Percentiles rank a stretch among this genome's conserved stretches.
phyloP scores from a whole-genome alignment of 1,139 yeast species.

The Taphrina communis region DNA sequence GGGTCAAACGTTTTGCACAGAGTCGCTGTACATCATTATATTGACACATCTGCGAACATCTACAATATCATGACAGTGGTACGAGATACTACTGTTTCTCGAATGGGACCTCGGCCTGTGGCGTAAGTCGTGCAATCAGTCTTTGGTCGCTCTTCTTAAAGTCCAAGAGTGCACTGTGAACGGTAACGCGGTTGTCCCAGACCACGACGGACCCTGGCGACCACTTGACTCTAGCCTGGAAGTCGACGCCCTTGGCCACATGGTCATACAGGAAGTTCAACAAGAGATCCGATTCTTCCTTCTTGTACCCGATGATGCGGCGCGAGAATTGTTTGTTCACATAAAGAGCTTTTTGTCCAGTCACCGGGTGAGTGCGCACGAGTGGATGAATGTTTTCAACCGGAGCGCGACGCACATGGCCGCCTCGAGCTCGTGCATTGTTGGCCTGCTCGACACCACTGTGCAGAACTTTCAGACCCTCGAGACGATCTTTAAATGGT shows the following conservation, averaged over 20 bases:
- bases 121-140: slow-evolving; percentile 51
- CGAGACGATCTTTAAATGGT: slow-evolving; percentile 58
- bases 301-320: slow-evolving; percentile 62
- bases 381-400: slow-evolving; percentile 62
- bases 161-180: slow-evolving; percentile 69
- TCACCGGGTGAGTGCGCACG: slow-evolving; percentile 64
- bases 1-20: too few relatives aligned
- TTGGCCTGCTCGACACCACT: slow-evolving; percentile 61
- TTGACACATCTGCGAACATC: too few relatives aligned
- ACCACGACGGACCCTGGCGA: slow-evolving; percentile 63
- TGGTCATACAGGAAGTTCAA: slow-evolving; percentile 60
- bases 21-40: too few relatives aligned
- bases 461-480: slow-evolving; percentile 61
- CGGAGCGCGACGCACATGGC: slow-evolving; percentile 60
- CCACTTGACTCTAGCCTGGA: slow-evolving; percentile 65
- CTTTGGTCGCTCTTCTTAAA: slow-evolving; percentile 63
- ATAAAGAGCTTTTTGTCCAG: slow-evolving; percentile 60
- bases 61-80: too few relatives aligned
- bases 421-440: slow-evolving; percentile 56
- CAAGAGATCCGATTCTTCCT: slow-evolving; percentile 62
- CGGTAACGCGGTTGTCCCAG: slow-evolving; percentile 72
- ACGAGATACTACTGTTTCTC: not conserved
- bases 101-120: slow-evolving; percentile 50
- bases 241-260: slow-evolving; percentile 59
- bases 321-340: slow-evolving; percentile 64